Base-by-base conservation (phyloP, 2,329 filamentous ascomycete species). In the Exophiala phaeomuriformis region DNA sequence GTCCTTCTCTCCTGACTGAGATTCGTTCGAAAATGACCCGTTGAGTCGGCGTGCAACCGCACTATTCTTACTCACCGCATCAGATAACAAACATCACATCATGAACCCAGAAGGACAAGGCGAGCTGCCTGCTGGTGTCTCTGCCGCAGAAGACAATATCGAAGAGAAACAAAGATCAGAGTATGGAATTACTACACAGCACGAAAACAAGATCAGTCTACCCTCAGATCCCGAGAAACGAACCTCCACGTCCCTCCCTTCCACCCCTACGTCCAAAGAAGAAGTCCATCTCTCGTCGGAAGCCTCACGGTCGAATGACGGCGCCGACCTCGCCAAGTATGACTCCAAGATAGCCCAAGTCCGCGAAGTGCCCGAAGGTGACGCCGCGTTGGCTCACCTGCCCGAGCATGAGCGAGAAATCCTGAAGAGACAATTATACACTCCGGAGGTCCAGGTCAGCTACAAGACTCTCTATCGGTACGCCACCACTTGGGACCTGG, bases 401-500 rank as follows among this genome's bases (percentile, higher is more conserved):
- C 79, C 85, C 1, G 69, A 78, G 5, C 66, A 84, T 54, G 85
- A 91, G 69, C 82, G 78, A 49, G 74, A 77, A 19, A 79, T 91
- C 50, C 71, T 93, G 56, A 82, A 78, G 66, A 75, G 73, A 54
- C 88, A 93, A 70, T 75, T 90, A 57, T 72, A 82, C 47, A 82
- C 82, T 0, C 83, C 83, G 32, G 73, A 78, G 7, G 74, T 83
- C 52, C 82, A 82, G 62, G 76, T 86, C 33, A 83, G 80, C n/a
- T 77, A 84, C 58, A 74, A 75, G 56, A 79, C 79, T 0, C 73
- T 90, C 19, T 89, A 81, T 67, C 81, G 86, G 58, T 90, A 88
- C 72, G 80, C 86, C 2, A 83, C 82, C 1, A 75, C 70, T 46
- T 77, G 75, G 59, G 86, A 90, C 64, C 64, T 84, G 10, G 59